These are phyloP conservation scores for Yarrowia osloensis DNA, from an alignment of 805 yeast genomes.

Conservation along the genomic window DNA sequence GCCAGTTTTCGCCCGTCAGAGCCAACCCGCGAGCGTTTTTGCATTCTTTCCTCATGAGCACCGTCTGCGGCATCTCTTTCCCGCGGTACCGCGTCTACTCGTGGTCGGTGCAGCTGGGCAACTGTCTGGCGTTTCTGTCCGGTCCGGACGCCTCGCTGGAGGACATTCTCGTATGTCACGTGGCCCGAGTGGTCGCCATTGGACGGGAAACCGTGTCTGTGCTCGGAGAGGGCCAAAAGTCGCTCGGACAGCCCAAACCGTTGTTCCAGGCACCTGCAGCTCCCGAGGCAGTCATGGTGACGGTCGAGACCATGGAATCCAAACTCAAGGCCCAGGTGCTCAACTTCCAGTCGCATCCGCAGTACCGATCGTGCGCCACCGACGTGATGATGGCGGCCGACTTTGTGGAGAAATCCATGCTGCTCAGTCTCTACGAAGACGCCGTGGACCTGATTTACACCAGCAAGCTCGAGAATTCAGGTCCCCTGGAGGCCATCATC, in stretches of 20 bases:
- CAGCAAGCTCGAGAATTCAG: background rate
- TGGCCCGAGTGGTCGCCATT: slow-evolving; percentile 1
- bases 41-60: slow-evolving; percentile 22
- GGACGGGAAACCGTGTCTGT: background rate
- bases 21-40: slow-evolving; percentile 21
- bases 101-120: slow-evolving; percentile 28
- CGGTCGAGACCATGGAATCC: background rate
- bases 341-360: slow-evolving; percentile 24
- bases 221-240: slow-evolving; percentile 15
- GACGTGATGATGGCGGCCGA: slow-evolving; percentile 25
- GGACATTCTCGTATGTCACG: slow-evolving; percentile 8
- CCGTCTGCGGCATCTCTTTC: slow-evolving; percentile 14
- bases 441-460: background rate
- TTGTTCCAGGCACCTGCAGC: slow-evolving; percentile 6
- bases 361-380: background rate
- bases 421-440: slow-evolving; percentile 8
- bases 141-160: slow-evolving; percentile 27
- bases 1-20: slow-evolving; percentile 10
- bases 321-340: background rate
- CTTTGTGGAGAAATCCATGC: slow-evolving; percentile 13
- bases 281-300: slow-evolving; percentile 2
- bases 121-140: slow-evolving; percentile 19
- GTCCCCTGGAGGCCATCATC: background rate
- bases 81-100: slow-evolving; percentile 24
- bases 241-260: slow-evolving; percentile 18